These are phyloP conservation scores for Schizopora paradoxa DNA, from an alignment of 1,284 basidiomycete species.

Conservation along the genomic window DNA sequence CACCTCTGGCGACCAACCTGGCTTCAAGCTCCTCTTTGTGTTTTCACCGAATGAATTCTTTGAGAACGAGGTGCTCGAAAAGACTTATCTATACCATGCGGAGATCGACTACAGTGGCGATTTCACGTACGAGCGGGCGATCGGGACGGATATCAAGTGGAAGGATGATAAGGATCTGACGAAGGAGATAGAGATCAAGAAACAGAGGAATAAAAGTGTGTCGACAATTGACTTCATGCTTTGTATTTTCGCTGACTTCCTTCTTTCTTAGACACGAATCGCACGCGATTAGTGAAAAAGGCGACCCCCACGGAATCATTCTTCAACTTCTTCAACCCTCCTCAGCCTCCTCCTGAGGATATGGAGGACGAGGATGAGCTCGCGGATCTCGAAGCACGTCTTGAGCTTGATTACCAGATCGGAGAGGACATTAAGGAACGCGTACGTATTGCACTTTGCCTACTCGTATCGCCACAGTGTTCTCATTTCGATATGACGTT, in stretches of 20 bases:
- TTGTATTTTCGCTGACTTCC: constrained; percentile 9
- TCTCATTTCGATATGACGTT: no score
- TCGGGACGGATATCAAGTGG: constrained; percentile 91
- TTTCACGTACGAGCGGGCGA: constrained; percentile 91
- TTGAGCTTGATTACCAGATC: constrained; percentile 97
- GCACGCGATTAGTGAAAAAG: constrained; percentile 88
- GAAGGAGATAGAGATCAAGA: constrained; percentile 97
- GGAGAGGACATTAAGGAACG: constrained; percentile 98
- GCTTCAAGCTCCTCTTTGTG: constrained; percentile 87
- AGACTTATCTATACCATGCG: constrained; percentile 95
- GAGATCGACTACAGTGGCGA: constrained; percentile 93
- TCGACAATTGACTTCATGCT: constrained; percentile 18
- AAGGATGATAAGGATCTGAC: constrained; percentile 98
- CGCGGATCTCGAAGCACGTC: constrained; percentile 85
- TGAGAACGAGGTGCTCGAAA: constrained; percentile 77
- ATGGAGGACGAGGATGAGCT: constrained; percentile 84
- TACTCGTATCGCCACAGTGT: background rate
- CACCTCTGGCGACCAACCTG: constrained; percentile 53
- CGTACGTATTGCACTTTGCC: constrained; percentile 35
- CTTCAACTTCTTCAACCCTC: constrained; percentile 96
- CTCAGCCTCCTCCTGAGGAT: constrained; percentile 67
- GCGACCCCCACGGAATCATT: constrained; percentile 86
- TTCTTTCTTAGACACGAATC: constrained; percentile 73
- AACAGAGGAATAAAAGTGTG: constrained; percentile 97
- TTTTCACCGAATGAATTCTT: constrained; percentile 89